phyloP scores from a whole-genome alignment of 2,329 filamentous ascomycete species.

The Hypocreales sp. region DNA sequence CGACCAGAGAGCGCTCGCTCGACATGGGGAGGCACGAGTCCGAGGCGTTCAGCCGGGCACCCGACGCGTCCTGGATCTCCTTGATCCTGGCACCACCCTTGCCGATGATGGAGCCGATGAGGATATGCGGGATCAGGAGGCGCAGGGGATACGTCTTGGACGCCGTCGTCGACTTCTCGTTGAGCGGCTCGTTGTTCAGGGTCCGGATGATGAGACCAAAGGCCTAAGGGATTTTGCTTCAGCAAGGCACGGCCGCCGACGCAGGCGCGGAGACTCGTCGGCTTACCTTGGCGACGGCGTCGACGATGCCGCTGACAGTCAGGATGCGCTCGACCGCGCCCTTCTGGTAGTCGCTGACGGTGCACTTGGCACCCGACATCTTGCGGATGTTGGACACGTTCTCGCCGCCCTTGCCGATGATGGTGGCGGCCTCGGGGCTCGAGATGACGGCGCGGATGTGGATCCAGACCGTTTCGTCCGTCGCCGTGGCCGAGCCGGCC shows the following conservation, averaged over 20 bases:
- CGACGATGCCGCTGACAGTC: slow-evolving; percentile 90
- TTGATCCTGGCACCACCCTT: slow-evolving; percentile 93
- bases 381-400: slow-evolving; percentile 95
- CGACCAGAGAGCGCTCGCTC: slow-evolving; percentile 92
- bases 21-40: slow-evolving; percentile 89
- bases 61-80: slow-evolving; percentile 96
- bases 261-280: no score
- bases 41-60: slow-evolving; percentile 89
- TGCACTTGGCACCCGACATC: slow-evolving; percentile 93
- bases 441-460: slow-evolving; percentile 95
- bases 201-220: slow-evolving; percentile 98
- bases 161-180: slow-evolving; percentile 73
- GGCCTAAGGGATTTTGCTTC: no score
- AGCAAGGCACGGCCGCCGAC: no score
- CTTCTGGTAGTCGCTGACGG: slow-evolving; percentile 94
- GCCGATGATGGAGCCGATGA: slow-evolving; percentile 97
- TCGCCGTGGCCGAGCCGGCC: slow-evolving; percentile 35
- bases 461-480: slow-evolving; percentile 93
- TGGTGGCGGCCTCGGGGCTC: slow-evolving; percentile 90
- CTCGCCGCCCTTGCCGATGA: slow-evolving; percentile 97
- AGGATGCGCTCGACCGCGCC: slow-evolving; percentile 95
- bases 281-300: slow-evolving; percentile 85
- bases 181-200: slow-evolving; percentile 88
- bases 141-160: slow-evolving; percentile 97
- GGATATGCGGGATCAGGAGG: slow-evolving; percentile 86